Conservation (phyloP, 2,329 filamentous ascomycete species). For the Penicillium nordicum region DNA sequence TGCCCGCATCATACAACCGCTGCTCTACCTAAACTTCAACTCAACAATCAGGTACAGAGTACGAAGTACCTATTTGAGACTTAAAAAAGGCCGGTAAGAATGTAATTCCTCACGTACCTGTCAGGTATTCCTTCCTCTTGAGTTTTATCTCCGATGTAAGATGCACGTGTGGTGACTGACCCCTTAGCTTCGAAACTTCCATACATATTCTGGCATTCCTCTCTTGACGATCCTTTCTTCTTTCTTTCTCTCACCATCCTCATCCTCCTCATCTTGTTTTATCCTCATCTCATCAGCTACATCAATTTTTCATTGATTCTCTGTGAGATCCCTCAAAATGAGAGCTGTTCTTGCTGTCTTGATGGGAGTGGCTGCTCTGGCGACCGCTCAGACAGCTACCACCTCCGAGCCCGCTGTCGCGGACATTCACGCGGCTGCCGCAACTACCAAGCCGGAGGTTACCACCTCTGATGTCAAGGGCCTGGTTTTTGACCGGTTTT, state of each 20-base stretch:
- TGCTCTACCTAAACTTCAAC: neutral
- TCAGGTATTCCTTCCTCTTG: neutral
- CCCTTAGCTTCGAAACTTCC: neutral
- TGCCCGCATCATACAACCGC: neutral
- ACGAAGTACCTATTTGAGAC: neutral
- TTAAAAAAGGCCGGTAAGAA: neutral
- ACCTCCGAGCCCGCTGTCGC: conserved; percentile 25
- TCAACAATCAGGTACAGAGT: neutral
- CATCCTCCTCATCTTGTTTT: neutral
- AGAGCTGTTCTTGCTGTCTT: conserved; percentile 39
- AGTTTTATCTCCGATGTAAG: neutral
- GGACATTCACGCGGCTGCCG: conserved; percentile 35
- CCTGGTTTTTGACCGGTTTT: conserved; percentile 68
- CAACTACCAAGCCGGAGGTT: conserved; percentile 59
- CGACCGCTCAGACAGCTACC: conserved; percentile 26
- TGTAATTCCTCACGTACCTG: neutral
- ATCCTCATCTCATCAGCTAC: neutral
- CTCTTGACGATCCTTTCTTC: neutral
- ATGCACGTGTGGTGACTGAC: neutral
- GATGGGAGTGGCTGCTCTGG: conserved; percentile 23
- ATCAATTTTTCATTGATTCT: neutral
- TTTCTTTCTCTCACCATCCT: neutral
- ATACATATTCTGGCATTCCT: neutral
- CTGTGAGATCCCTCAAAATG: conserved; percentile 31
- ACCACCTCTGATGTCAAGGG: conserved; percentile 65